Evolutionary conservation across 306 rosid genomes (phyloP).

Genomic region (Cucumis cinereus): DNA sequence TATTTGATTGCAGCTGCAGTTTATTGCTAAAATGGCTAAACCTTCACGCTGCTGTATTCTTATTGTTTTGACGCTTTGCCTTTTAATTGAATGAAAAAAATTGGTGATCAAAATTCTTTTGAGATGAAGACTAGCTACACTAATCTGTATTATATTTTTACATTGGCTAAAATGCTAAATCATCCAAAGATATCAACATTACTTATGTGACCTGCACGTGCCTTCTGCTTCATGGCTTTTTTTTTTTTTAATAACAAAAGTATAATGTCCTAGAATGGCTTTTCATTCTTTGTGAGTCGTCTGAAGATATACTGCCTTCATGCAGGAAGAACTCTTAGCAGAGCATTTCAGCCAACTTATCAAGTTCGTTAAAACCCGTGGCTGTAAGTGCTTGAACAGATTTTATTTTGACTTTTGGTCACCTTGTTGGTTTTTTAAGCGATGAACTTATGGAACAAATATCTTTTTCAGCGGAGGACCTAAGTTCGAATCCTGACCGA

Average conservation of each 20-base stretch:
- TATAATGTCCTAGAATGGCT: neutral
- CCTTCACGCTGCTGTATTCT: neutral
- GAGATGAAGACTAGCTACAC: neutral
- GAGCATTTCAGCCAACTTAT: slow-evolving; percentile 71
- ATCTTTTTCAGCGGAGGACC: slow-evolving; percentile 68
- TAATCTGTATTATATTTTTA: neutral
- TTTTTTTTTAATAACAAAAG: neutral
- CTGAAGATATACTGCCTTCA: slow-evolving; percentile 12
- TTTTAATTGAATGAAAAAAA: neutral
- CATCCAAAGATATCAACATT: neutral
- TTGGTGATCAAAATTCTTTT: neutral
- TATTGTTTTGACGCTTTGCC: neutral
- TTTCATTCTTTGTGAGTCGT: slow-evolving; percentile 1
- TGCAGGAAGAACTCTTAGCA: slow-evolving; percentile 91
- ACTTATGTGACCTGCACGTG: neutral
- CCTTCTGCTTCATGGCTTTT: neutral
- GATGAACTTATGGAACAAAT: slow-evolving; percentile 9
- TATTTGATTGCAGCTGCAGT: neutral
- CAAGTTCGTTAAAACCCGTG: slow-evolving; percentile 84
- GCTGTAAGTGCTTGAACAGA: slow-evolving; percentile 47
- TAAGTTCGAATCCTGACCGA: slow-evolving; percentile 40
- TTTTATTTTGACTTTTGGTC: slow-evolving; percentile 2
- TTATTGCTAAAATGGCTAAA: neutral
- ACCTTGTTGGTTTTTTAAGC: neutral
- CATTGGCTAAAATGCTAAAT: neutral